A percentile compares a stretch with the other conserved stretches of the same genome.
Evolutionary conservation across 331 rosid species (phyloP).

Genomic region (Malus hybrid): DNA sequence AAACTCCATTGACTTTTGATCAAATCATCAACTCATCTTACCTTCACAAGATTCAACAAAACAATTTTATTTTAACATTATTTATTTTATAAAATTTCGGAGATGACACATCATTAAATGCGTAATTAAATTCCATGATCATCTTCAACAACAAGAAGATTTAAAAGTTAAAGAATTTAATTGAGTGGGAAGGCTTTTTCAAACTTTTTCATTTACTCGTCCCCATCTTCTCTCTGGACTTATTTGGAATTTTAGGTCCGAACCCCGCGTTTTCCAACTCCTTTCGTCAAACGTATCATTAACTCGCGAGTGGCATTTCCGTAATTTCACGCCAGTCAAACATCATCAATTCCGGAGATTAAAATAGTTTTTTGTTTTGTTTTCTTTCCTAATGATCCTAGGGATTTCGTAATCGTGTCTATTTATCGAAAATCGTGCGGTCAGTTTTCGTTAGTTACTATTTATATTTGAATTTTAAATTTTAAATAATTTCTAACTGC

Average conservation of each 20-base stretch:
- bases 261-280: slow-evolving; percentile 11
- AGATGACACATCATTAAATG: slow-evolving; percentile 3
- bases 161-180: neutral
- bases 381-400: neutral
- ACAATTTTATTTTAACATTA: neutral
- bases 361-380: slow-evolving; percentile 9
- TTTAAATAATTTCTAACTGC: no score
- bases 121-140: neutral
- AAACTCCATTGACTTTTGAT: neutral
- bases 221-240: slow-evolving; percentile 29
- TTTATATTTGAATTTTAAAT: no score
- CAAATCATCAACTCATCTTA: neutral
- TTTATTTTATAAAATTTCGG: neutral
- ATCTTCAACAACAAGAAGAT: neutral
- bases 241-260: neutral
- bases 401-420: no score
- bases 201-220: slow-evolving; percentile 36
- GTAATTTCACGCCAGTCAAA: slow-evolving; percentile 26
- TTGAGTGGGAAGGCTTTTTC: slow-evolving; percentile 17
- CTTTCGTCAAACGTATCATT: slow-evolving; percentile 38
- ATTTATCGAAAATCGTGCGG: no score
- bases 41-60: neutral
- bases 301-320: slow-evolving; percentile 17
- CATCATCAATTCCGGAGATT: slow-evolving; percentile 51
- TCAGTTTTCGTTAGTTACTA: no score